phyloP scores from a whole-genome alignment of 257 asterid genomes.

The Misopates orontium region DNA sequence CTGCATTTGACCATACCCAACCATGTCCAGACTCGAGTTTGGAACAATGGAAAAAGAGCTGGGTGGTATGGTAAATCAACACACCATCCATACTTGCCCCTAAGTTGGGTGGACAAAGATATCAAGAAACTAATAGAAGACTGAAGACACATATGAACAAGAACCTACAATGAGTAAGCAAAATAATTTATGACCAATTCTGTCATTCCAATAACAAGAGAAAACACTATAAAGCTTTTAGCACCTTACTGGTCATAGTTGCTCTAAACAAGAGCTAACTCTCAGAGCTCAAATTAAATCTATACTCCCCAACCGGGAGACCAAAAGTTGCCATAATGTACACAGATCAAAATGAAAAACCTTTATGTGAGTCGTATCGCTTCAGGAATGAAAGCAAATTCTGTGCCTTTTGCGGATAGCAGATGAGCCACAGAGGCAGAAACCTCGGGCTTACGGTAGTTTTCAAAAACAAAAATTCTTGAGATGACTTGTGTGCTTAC shows the following conservation, averaged over 20 bases:
- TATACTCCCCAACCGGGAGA: constrained; percentile 24
- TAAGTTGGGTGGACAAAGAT: not conserved
- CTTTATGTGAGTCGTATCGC: constrained; percentile 12
- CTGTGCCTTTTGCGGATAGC: constrained; percentile 7
- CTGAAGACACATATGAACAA: not conserved
- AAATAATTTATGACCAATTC: constrained; percentile 11
- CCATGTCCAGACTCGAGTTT: too few species aligned
- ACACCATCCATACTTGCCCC: too few species aligned
- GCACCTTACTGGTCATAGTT: constrained; percentile 1
- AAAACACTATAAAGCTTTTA: constrained; percentile 8
- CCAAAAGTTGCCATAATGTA: constrained; percentile 31
- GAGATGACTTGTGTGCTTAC: constrained; percentile 8
- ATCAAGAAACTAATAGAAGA: not conserved
- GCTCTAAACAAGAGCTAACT: constrained; percentile 17
- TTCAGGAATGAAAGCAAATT: not conserved
- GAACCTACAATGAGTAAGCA: not conserved
- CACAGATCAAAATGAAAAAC: constrained; percentile 15
- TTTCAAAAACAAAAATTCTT: constrained; percentile 8
- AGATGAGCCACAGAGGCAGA: constrained; percentile 40
- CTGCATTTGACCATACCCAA: too few species aligned
- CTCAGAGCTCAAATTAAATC: constrained; percentile 8
- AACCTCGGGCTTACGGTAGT: constrained; percentile 43
- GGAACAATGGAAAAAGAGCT: too few species aligned
- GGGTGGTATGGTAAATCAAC: too few species aligned
- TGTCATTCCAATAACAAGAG: constrained; percentile 27